Percentiles rank a stretch among this genome's conserved stretches.
Evolutionary conservation across 805 yeast genomes (phyloP).

Genomic region (Cyberlindnera sargentensis): DNA sequence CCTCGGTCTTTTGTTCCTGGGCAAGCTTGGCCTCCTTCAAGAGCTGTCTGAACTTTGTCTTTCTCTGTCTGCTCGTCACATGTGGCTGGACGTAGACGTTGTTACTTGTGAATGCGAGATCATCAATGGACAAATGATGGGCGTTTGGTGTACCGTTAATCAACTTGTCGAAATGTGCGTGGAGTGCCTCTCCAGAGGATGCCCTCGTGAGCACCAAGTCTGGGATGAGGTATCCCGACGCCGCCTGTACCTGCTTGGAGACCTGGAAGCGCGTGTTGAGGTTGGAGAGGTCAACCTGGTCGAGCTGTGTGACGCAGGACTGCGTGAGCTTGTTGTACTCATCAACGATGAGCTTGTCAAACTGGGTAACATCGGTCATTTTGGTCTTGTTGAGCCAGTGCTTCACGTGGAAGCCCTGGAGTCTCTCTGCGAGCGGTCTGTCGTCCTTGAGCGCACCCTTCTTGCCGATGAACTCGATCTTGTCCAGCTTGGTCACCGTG

Average conservation of each 20-base stretch:
- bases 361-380: constrained; percentile 19
- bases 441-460: constrained; percentile 8
- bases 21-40: constrained; percentile 19
- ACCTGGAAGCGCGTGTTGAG: constrained; percentile 30
- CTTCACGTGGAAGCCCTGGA: constrained; percentile 25
- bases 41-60: constrained; percentile 17
- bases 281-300: constrained; percentile 19
- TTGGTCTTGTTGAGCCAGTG: constrained; percentile 28
- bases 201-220: constrained; percentile 30
- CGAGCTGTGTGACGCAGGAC: constrained; percentile 3
- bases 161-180: constrained; percentile 24
- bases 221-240: constrained; percentile 32
- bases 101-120: constrained; percentile 14
- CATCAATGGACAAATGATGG: constrained; percentile 12
- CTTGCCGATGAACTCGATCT: constrained; percentile 24
- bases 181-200: constrained; percentile 23
- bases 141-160: constrained; percentile 20
- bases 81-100: constrained; percentile 19
- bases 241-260: constrained; percentile 27
- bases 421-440: constrained; percentile 11
- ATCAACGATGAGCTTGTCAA: constrained; percentile 19
- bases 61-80: constrained; percentile 19
- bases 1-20: constrained; percentile 17
- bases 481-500: constrained; percentile 12
- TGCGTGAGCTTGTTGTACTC: constrained; percentile 13